Base-by-base conservation (phyloP, 371 early-diverging fungal species). In the Lichtheimia hyalospora region DNA sequence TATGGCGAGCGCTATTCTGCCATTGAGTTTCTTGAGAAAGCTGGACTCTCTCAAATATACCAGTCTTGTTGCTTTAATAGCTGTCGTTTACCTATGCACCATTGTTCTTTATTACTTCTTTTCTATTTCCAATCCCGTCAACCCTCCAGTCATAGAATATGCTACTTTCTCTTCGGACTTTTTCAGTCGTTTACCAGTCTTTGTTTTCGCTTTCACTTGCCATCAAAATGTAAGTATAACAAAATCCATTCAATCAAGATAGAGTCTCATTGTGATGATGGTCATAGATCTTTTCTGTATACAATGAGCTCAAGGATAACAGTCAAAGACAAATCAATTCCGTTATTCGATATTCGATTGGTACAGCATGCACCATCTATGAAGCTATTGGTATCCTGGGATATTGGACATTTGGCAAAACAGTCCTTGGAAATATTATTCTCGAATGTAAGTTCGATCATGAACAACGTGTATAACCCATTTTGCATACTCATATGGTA, bases 151-250 rank as follows among this genome's bases (percentile, higher is more conserved):
- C 2, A 64, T 85, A 39, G 73, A 74, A 48, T 76, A 82, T 46
- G 66, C 92, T 21, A 73, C 75, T n/a, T 61, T 92, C 16, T 66
- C 83, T 4, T 70, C 75, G 12, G 71, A 79, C 13, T 93, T 97
- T 69, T 87, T 99, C 55, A 84, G 83, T 20, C 87, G 87, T 3
- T 70, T 99, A 23, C 99, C 99, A 2, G 93, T 99, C 46, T 99
- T 99, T 84, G 95, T 99, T 21, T 99, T 99, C 85, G 93, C 96
- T 18, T 99, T 99, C 64, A 87, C 89, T 16, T 87, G 99, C 67
- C 99, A 97, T 68, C 96, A 96, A 72, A 98, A 98, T 77, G 90
- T 92, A 75, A 75, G 82, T 60, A 3, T 20, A 13, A 27, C 14
- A 34, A 10, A 18, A 48, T 12, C 20, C 15, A 7, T 8, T 27